Percentiles rank a stretch among this genome's conserved stretches.
phyloP scores from a whole-genome alignment of 495 filamentous ascomycete species.

The Aspergillus bertholletiae region DNA sequence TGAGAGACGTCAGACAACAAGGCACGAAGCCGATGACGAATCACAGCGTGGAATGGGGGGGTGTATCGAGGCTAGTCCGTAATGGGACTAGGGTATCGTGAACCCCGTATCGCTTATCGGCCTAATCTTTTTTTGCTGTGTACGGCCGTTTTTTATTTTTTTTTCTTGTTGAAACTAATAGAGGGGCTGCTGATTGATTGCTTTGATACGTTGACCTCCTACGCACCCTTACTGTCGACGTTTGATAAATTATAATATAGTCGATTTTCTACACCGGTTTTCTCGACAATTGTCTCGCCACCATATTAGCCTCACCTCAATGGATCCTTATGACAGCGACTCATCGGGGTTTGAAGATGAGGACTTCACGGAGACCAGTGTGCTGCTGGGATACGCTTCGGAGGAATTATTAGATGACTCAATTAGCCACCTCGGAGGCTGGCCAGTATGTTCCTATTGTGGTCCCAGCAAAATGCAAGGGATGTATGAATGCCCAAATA shows the following conservation, averaged over 20 bases:
- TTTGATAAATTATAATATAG: not conserved
- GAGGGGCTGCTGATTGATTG: not conserved
- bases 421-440: conserved; percentile 86
- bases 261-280: not conserved
- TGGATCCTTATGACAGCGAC: conserved; percentile 85
- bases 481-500: not conserved
- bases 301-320: conserved; percentile 25
- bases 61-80: too few relatives aligned
- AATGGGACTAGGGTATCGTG: conserved; percentile 3
- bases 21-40: too few relatives aligned
- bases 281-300: not conserved
- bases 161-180: not conserved
- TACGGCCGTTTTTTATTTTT: conserved; percentile 4
- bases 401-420: conserved; percentile 76
- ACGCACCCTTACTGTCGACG: not conserved
- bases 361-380: conserved; percentile 78
- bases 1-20: not conserved
- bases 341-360: conserved; percentile 56
- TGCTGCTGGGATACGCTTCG: conserved; percentile 87
- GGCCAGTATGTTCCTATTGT: conserved; percentile 59
- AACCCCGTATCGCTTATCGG: conserved; percentile 21
- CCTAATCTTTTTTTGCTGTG: conserved; percentile 9
- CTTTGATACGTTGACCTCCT: not conserved
- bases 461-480: not conserved
- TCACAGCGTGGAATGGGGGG: too few relatives aligned